Evolutionary conservation across 345 rosid genomes (phyloP).

Genomic region (Tarenaya hassleriana): DNA sequence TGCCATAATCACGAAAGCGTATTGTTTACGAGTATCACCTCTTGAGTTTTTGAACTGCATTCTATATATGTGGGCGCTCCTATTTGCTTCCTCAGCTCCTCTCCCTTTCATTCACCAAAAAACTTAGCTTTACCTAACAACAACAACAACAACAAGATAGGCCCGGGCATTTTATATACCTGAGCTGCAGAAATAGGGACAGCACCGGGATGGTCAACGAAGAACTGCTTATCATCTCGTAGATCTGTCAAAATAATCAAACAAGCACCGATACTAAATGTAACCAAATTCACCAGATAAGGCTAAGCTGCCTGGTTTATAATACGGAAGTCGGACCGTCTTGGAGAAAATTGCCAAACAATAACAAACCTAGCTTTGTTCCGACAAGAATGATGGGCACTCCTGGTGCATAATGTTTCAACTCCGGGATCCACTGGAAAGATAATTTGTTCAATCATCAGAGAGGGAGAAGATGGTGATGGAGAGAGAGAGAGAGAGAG

Average conservation of each 20-base stretch:
- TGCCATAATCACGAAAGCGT: no score
- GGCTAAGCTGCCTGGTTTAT: no score
- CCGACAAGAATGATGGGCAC: conserved; percentile 89
- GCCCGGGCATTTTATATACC: conserved; percentile 21
- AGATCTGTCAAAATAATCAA: conserved; percentile 45
- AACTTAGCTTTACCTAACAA: neutral
- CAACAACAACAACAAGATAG: neutral
- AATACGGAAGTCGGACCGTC: neutral
- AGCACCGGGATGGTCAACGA: conserved; percentile 87
- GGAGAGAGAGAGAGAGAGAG: neutral
- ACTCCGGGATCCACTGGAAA: conserved; percentile 95
- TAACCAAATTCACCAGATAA: neutral
- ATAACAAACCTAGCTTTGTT: conserved; percentile 82
- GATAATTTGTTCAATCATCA: conserved; percentile 3
- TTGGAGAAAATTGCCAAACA: conserved; percentile 4
- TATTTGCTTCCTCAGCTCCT: conserved; percentile 79
- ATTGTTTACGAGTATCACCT: no score
- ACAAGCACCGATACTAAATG: conserved; percentile 19
- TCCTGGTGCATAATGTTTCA: conserved; percentile 93
- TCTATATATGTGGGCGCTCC: conserved; percentile 77
- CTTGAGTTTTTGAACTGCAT: conserved; percentile 94
- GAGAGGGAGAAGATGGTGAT: neutral
- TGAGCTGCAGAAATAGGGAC: conserved; percentile 72
- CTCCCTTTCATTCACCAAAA: conserved; percentile 53
- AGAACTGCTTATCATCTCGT: conserved; percentile 88